Conservation (phyloP, 306 rosid genomes). For the Elaeagnus macrophylla region DNA sequence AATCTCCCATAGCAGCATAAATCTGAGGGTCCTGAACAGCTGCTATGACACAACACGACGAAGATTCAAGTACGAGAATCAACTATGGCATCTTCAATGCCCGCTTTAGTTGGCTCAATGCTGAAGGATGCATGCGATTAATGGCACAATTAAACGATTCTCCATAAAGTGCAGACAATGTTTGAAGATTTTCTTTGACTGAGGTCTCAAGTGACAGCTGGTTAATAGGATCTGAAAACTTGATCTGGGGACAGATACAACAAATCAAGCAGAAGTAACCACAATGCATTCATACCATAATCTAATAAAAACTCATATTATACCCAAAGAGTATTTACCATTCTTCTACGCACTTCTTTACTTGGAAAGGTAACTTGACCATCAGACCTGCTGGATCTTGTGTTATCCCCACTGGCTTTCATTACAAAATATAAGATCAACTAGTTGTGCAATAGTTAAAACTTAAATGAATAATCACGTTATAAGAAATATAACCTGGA, state of each 20-base stretch:
- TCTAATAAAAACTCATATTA: constrained; percentile 11
- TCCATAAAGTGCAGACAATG: constrained; percentile 82
- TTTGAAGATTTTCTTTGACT: constrained; percentile 80
- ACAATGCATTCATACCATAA: constrained; percentile 5
- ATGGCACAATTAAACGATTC: constrained; percentile 80
- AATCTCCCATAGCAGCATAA: too few species aligned
- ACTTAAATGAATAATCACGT: neutral
- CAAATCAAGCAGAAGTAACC: constrained; percentile 16
- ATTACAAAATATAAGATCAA: constrained; percentile 1
- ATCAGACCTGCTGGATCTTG: constrained; percentile 41
- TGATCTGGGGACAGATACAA: constrained; percentile 41
- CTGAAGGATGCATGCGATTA: constrained; percentile 79
- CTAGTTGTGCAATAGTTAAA: neutral
- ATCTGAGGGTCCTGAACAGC: constrained; percentile 17
- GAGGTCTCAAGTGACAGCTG: constrained; percentile 72
- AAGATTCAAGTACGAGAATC: constrained; percentile 19
- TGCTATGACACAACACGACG: neutral
- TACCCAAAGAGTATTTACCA: constrained; percentile 37
- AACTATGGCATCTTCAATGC: constrained; percentile 74
- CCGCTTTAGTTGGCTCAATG: constrained; percentile 71
- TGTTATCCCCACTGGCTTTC: constrained; percentile 49
- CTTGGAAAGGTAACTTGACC: constrained; percentile 52
- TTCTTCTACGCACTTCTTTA: constrained; percentile 70
- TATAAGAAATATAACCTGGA: constrained; percentile 54
- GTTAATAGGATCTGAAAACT: constrained; percentile 75